These are phyloP conservation scores for Coleophoma eucalyptorum DNA, from an alignment of 2,329 filamentous ascomycete species.

Conservation along the genomic window DNA sequence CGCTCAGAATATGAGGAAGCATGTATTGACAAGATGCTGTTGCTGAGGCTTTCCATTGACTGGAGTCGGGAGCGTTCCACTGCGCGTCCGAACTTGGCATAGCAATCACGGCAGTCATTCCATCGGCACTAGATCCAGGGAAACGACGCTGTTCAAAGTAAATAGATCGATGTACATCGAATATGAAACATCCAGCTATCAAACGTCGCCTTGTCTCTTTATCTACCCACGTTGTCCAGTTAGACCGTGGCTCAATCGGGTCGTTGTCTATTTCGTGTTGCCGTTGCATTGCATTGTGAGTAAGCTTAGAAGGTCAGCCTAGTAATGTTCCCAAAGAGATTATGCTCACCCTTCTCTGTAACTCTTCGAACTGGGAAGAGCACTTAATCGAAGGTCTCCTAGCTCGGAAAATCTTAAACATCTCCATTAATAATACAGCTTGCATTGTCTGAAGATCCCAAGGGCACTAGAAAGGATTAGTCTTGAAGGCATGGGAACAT, in stretches of 20 bases:
- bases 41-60: slow-evolving; percentile 38
- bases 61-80: slow-evolving; percentile 44
- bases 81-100: slow-evolving; percentile 33
- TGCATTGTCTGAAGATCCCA: slow-evolving; percentile 24
- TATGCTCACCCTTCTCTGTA: slow-evolving; percentile 20
- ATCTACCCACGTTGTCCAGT: slow-evolving; percentile 50
- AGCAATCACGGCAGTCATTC: slow-evolving; percentile 9
- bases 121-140: slow-evolving; percentile 7
- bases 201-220: slow-evolving; percentile 49
- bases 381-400: slow-evolving; percentile 17
- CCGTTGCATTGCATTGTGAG: too few relatives aligned
- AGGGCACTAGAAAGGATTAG: slow-evolving; percentile 5
- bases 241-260: slow-evolving; percentile 7
- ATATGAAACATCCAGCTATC: slow-evolving; percentile 51
- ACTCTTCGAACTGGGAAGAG: slow-evolving; percentile 22
- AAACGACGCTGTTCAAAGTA: slow-evolving; percentile 43
- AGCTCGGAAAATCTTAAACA: slow-evolving; percentile 25
- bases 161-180: slow-evolving; percentile 51
- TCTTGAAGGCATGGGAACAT: background rate
- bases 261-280: background rate
- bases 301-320: slow-evolving; percentile 7
- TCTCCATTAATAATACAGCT: slow-evolving; percentile 26
- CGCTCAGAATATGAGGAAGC: too few relatives aligned
- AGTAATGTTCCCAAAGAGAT: background rate
- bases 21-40: background rate